Conservation (phyloP, 2,329 filamentous ascomycete genomes). For the Ophiostoma perfectum region DNA sequence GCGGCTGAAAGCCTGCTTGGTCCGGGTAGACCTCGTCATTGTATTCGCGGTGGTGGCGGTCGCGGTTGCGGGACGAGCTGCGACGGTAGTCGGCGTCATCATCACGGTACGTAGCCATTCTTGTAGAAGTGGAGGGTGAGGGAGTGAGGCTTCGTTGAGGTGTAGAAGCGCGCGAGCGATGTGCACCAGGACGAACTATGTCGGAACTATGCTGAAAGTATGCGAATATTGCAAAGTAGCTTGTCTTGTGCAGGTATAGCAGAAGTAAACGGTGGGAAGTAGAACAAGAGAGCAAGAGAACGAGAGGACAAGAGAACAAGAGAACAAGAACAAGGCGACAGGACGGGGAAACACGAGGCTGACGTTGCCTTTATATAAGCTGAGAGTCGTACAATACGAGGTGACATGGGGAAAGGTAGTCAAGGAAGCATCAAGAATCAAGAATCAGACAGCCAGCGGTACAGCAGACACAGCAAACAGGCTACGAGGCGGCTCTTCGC, state of each 20-base stretch:
- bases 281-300: too few species aligned
- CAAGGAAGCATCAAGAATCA: neutral
- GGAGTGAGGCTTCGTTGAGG: neutral
- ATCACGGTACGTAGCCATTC: constrained; percentile 33
- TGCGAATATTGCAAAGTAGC: too few species aligned
- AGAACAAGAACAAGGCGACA: neutral
- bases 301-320: too few species aligned
- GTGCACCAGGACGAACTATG: neutral
- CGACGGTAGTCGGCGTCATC: constrained; percentile 34
- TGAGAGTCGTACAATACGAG: neutral
- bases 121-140: neutral
- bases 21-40: constrained; percentile 11
- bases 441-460: neutral
- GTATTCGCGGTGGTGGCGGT: constrained; percentile 15
- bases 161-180: neutral
- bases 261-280: too few species aligned
- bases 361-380: neutral
- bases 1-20: constrained; percentile 4
- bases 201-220: neutral
- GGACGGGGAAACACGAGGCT: neutral
- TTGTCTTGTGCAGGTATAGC: too few species aligned
- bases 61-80: constrained; percentile 18
- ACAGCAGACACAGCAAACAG: neutral
- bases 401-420: neutral
- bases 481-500: neutral